Conservation (phyloP, 108 stramenopile genomes). For the Chaetoceros muelleri region DNA sequence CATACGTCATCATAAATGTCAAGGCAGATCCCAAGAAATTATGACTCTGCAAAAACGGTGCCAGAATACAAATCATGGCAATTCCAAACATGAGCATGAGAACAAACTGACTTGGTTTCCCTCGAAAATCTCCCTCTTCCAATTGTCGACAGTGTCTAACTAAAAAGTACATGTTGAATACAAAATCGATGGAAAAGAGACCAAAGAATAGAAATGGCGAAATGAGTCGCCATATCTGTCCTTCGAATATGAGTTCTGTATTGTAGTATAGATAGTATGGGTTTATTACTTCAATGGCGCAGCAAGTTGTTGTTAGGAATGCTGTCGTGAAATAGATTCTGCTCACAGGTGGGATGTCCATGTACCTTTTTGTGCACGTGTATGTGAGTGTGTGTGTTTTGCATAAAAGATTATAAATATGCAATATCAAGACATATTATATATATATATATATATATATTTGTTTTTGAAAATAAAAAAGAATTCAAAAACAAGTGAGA, state of each 20-base stretch:
- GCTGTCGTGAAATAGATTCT: slow-evolving; percentile 92
- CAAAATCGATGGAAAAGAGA: slow-evolving; percentile 89
- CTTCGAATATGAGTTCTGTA: slow-evolving; percentile 80
- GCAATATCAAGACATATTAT: too few species aligned
- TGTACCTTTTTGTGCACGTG: slow-evolving; percentile 63
- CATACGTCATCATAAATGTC: slow-evolving; percentile 98
- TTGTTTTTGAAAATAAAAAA: too few species aligned
- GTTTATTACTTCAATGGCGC: slow-evolving; percentile 80
- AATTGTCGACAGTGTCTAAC: slow-evolving; percentile 89
- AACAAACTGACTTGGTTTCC: slow-evolving; percentile 87
- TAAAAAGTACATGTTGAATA: slow-evolving; percentile 99
- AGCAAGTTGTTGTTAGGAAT: slow-evolving; percentile 90
- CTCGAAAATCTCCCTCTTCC: slow-evolving; percentile 94
- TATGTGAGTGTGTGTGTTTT: too few species aligned
- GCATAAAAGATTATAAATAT: too few species aligned
- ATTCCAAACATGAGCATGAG: slow-evolving; percentile 89
- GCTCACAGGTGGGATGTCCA: slow-evolving; percentile 90
- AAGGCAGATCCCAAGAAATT: slow-evolving; percentile 85
- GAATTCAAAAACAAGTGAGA: too few species aligned
- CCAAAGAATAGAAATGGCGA: slow-evolving; percentile 97
- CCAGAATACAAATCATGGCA: slow-evolving; percentile 58
- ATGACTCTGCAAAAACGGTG: slow-evolving; percentile 73
- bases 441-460: too few species aligned
- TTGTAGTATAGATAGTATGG: slow-evolving; percentile 92
- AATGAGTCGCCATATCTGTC: slow-evolving; percentile 93